These are phyloP conservation scores for Verbascum thapsus DNA, from an alignment of 257 asterid genomes.

Conservation along the genomic window DNA sequence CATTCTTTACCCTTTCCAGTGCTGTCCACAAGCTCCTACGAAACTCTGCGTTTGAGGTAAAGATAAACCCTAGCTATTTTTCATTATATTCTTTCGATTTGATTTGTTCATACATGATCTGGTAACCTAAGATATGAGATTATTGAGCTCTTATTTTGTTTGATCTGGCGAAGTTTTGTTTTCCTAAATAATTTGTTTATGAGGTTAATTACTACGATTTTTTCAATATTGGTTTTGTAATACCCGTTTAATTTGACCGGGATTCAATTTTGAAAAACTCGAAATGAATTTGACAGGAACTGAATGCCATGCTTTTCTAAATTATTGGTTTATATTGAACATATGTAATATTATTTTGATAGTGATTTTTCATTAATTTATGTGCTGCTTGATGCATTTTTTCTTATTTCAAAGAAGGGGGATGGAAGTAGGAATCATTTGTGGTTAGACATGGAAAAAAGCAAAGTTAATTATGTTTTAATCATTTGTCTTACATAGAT, in stretches of 20 bases:
- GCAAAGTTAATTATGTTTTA: too few species aligned
- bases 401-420: too few species aligned
- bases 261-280: too few species aligned
- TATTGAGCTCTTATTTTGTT: conserved; percentile 2
- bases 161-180: neutral
- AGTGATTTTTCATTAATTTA: too few species aligned
- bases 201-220: neutral
- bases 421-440: too few species aligned
- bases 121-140: neutral
- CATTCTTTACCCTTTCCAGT: conserved; percentile 22
- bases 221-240: neutral
- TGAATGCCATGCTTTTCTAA: too few species aligned
- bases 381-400: too few species aligned
- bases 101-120: neutral
- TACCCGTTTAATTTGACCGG: neutral
- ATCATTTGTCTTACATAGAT: too few species aligned
- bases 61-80: conserved; percentile 22
- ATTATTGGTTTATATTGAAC: too few species aligned
- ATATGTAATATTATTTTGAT: too few species aligned
- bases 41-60: neutral
- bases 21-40: conserved; percentile 23
- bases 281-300: too few species aligned
- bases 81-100: neutral
- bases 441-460: too few species aligned
- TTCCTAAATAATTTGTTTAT: neutral